phyloP scores from a whole-genome alignment of 306 rosid genomes.

The Purshia tridentata region DNA sequence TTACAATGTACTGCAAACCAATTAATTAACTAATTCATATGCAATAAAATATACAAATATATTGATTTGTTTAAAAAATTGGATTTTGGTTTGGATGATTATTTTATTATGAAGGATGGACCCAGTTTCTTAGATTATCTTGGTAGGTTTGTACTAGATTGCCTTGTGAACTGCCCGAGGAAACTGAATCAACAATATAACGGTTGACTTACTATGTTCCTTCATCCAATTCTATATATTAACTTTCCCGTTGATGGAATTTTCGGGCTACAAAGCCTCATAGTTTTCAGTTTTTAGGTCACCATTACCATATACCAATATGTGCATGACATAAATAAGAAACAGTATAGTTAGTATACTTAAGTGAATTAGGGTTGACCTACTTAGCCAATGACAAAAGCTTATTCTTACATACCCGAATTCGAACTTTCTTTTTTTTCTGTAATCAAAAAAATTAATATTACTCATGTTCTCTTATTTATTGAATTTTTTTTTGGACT shows the following conservation, averaged over 20 bases:
- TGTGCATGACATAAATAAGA: too few species aligned
- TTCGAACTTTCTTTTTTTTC: too few species aligned
- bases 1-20: background rate
- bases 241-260: background rate
- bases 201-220: constrained; percentile 33
- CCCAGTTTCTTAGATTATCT: constrained; percentile 35
- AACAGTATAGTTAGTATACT: too few species aligned
- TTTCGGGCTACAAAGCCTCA: background rate
- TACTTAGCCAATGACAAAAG: too few species aligned
- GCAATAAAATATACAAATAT: background rate
- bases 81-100: constrained; percentile 9
- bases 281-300: background rate
- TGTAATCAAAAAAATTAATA: too few species aligned
- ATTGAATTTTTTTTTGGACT: too few species aligned
- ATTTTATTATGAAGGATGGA: constrained; percentile 17
- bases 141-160: constrained; percentile 41
- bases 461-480: too few species aligned
- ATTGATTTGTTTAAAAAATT: background rate
- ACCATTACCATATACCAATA: background rate
- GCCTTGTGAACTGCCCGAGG: constrained; percentile 47
- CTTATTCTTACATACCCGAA: too few species aligned
- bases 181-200: constrained; percentile 39
- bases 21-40: background rate
- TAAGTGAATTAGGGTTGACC: too few species aligned
- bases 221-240: background rate